Base-by-base conservation (phyloP, 352 stramenopile species). In the Elongisporangium undulatum region DNA sequence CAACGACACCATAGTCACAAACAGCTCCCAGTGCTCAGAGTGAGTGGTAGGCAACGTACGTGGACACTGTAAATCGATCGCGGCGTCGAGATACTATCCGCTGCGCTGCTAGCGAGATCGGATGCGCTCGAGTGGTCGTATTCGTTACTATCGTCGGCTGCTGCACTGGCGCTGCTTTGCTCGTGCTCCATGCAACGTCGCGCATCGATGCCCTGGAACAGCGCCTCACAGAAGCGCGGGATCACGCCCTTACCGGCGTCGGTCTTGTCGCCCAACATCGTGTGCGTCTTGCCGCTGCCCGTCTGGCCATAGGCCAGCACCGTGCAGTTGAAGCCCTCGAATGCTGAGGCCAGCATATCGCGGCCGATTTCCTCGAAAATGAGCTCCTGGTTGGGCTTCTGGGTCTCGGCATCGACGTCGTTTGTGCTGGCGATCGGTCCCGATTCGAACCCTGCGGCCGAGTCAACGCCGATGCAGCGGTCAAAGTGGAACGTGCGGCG, bases 261-360 rank as follows among this genome's bases (percentile, higher is more conserved):
- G 12, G 60, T 74, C 60, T 92, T 85, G 55, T 91, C 79, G 17
- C 85, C 85, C 9, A 93, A 77, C 85, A 94, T 93, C 3, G 83
- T 94, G 60, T 94, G 84, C 1, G 85, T 94, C 59, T 94, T 92
- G 15, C 85, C 85, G 23, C 77, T 90, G 0, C 85, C 85, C 0
- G 85, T 94, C 67, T 94, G 83, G 0, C 85, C 85, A 49, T 94
- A 94, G 3, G 85, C 85, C 45, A 94, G 68, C 57, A 94, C 71
- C 4, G 82, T 92, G 57, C 85, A 94, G 54, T 94, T 92, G 63
- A 94, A 94, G 3, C 85, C 85, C 34, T 90, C 67, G 56, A 94
- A 90, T 0, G 85, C 82, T 29, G 83, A 76, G n/a, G 67, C 69
- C 45, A 94, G 81, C 52, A 90, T 80, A 8, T 86, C 72, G 48